Evolutionary conservation across 441 rosid genomes (phyloP), one percentile per base, ranked within the genome.

Genomic region (Arabidopsis hybrid): DNA sequence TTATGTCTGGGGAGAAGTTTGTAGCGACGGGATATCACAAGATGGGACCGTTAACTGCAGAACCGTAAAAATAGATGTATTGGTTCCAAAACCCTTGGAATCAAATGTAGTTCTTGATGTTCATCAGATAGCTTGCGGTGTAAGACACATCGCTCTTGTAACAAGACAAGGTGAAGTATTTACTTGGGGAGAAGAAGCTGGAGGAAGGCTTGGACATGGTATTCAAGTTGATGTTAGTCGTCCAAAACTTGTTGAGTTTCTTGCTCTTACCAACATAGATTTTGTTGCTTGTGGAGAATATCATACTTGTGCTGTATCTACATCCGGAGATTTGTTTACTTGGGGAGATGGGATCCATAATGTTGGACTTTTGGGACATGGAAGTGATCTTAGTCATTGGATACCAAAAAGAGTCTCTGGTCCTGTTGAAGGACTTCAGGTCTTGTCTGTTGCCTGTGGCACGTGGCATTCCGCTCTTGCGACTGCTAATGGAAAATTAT

Each of bases 151-250:
- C 21, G 91, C 93, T 61, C 97, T 91, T 60, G 95, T 93, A 35
- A 91, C 98, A 4, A 91, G 89, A 81, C 98, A 93, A 81, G 98
- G 98, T 8, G 96, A 93, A 81, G 93, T 93, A 39, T 93, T 91
- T 80, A 89, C 98, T 5, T 90, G 97, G 98, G 98, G 98, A 53
- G 97, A 91, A 81, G 98, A 91, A 84, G 82, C 82, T 68, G 97
- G 97, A 26, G 98, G 98, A 16, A 84, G 96, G 79, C 96, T 93
- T 60, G 98, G 97, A 53, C 97, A 91, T 84, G 98, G 97, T 66
- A 76, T 79, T 40, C 86, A 87, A 68, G 76, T 67, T 3, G 91
- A 90, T 66, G 82, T 84, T 56, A 81, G 92, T 75, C 85, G 83
- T 47, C 98, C 98, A 11, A 84, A 55, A 55, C 96, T 93, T 11